Evolutionary conservation across 2,329 filamentous ascomycete genomes (phyloP).

Genomic region (Aspergillus sergii): DNA sequence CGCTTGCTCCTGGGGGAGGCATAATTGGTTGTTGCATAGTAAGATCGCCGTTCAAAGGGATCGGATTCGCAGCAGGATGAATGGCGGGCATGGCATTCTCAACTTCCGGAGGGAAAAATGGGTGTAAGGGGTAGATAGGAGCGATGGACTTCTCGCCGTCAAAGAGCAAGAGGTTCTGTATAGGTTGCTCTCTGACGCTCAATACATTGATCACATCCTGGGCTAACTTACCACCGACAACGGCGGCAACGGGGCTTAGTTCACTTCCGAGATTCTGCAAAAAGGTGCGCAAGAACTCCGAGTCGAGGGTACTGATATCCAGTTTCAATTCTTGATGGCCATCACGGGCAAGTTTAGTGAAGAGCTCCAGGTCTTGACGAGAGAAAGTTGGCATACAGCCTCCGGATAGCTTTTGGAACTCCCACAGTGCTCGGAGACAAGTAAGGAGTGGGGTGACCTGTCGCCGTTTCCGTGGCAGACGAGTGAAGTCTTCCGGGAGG

Average conservation of each 20-base stretch:
- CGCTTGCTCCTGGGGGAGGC: background rate
- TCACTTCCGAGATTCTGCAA: constrained; percentile 84
- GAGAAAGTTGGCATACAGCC: constrained; percentile 59
- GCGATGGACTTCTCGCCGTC: constrained; percentile 81
- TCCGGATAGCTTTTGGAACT: constrained; percentile 67
- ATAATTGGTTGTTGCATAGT: constrained; percentile 1
- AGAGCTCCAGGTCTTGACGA: constrained; percentile 69
- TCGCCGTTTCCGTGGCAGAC: constrained; percentile 67
- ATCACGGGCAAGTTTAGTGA: constrained; percentile 75
- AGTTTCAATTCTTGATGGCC: constrained; percentile 76
- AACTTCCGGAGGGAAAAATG: constrained; percentile 52
- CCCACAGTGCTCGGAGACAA: constrained; percentile 87
- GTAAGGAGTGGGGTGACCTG: constrained; percentile 83
- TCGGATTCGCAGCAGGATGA: constrained; percentile 29
- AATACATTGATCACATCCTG: constrained; percentile 98
- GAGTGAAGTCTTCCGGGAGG: constrained; percentile 70
- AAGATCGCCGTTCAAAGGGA: constrained; percentile 24
- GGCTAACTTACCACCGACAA: constrained; percentile 85
- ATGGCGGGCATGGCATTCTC: constrained; percentile 30
- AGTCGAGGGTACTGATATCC: constrained; percentile 66
- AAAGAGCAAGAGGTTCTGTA: constrained; percentile 93
- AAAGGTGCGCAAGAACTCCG: constrained; percentile 79
- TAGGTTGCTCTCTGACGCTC: constrained; percentile 85
- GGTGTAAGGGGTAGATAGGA: constrained; percentile 79
- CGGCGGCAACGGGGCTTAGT: constrained; percentile 82